A percentile compares a stretch with the other conserved stretches of the same genome.
Evolutionary conservation across 331 rosid species (phyloP).

Genomic region (Malus hybrid): DNA sequence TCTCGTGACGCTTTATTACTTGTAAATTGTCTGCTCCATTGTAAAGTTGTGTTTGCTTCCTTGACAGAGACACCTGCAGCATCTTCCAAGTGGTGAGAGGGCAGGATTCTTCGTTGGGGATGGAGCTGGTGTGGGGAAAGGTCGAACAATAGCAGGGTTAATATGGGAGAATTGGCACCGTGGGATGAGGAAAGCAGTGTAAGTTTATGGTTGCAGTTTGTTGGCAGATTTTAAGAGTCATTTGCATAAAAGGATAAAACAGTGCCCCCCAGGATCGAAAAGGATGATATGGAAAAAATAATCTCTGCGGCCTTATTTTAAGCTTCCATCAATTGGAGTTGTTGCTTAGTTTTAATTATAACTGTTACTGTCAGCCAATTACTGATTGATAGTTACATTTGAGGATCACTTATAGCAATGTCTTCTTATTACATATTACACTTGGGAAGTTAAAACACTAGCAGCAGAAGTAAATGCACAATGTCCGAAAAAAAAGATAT

Average conservation of each 20-base stretch:
- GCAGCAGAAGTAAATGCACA: background rate
- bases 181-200: slow-evolving; percentile 83
- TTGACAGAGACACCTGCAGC: slow-evolving; percentile 89
- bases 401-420: background rate
- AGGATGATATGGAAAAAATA: background rate
- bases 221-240: background rate
- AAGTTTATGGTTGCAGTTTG: slow-evolving; percentile 36
- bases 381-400: background rate
- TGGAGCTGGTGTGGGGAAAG: slow-evolving; percentile 99
- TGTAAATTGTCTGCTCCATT: slow-evolving; percentile 8
- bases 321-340: background rate
- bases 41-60: slow-evolving; percentile 34
- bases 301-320: too few relatives aligned
- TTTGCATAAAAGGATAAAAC: background rate
- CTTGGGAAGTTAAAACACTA: background rate
- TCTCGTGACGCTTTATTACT: slow-evolving; percentile 13
- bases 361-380: background rate
- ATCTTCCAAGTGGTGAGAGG: slow-evolving; percentile 61
- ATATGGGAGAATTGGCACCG: slow-evolving; percentile 96
- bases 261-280: background rate
- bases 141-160: slow-evolving; percentile 93
- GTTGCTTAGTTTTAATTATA: background rate
- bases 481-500: background rate
- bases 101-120: slow-evolving; percentile 96
- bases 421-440: background rate